Percentiles rank a stretch among this genome's conserved stretches.
Conservation (phyloP, 164 flowering plant species). For the Chimonanthus praecox region DNA sequence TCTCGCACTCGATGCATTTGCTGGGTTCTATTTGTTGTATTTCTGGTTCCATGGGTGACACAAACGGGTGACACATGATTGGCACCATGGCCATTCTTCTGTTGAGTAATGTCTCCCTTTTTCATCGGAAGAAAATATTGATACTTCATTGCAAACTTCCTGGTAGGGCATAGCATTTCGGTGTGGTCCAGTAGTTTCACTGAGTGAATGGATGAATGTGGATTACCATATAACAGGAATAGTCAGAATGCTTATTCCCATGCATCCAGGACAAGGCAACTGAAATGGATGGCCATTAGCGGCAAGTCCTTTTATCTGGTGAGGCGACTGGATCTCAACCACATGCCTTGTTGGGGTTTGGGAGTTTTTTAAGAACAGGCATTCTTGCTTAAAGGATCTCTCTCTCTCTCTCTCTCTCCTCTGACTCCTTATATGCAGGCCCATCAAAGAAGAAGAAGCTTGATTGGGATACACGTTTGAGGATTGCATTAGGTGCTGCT, state of each 20-base stretch:
- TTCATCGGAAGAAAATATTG: too few relatives aligned
- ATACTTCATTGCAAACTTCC: too few relatives aligned
- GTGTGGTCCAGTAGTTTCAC: too few relatives aligned
- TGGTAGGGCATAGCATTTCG: too few relatives aligned
- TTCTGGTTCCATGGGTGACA: not conserved
- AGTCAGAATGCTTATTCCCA: too few relatives aligned
- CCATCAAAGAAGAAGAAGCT: conserved; percentile 62
- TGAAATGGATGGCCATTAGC: too few relatives aligned
- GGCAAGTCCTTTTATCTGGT: not conserved
- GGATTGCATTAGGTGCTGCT: conserved; percentile 85
- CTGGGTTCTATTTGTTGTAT: not conserved
- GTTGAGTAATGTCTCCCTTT: too few relatives aligned
- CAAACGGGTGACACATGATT: not conserved
- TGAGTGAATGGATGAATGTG: too few relatives aligned
- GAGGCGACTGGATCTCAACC: not conserved
- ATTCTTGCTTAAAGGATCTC: not conserved
- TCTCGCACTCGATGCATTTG: not conserved
- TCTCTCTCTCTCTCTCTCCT: not conserved
- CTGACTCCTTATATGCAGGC: conserved; percentile 28
- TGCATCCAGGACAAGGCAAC: too few relatives aligned
- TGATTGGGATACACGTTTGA: conserved; percentile 82
- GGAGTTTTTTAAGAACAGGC: not conserved
- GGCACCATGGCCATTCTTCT: not conserved
- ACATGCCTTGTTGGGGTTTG: not conserved
- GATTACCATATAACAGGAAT: too few relatives aligned